Conservation (phyloP, 2,329 filamentous ascomycete species). For the Cadophora gregata region DNA sequence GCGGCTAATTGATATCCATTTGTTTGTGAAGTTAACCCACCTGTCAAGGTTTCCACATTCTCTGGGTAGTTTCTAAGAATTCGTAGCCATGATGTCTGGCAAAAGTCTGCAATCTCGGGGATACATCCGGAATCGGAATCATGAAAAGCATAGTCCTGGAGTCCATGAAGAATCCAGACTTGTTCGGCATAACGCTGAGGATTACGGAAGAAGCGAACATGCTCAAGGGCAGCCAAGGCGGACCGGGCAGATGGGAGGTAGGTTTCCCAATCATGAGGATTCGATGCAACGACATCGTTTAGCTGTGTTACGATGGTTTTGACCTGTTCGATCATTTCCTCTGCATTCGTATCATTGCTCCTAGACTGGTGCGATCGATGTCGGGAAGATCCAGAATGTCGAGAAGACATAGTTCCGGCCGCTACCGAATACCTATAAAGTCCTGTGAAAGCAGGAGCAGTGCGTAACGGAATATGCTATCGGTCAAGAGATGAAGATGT, state of each 20-base stretch:
- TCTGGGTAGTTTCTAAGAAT: conserved; percentile 52
- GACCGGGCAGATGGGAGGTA: conserved; percentile 48
- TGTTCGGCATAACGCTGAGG: conserved; percentile 47
- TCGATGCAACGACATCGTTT: conserved; percentile 37
- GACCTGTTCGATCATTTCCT: conserved; percentile 40
- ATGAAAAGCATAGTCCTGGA: conserved; percentile 56
- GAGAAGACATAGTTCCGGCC: conserved; percentile 27
- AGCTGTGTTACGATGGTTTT: conserved; percentile 39
- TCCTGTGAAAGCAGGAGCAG: neutral
- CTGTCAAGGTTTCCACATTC: conserved; percentile 50
- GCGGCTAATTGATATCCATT: neutral
- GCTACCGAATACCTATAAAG: conserved; percentile 21
- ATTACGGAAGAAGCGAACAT: conserved; percentile 47
- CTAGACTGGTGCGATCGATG: conserved; percentile 33
- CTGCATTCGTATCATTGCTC: conserved; percentile 27
- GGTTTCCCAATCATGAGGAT: conserved; percentile 41
- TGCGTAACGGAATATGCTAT: neutral
- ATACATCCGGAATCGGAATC: conserved; percentile 54
- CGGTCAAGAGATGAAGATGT: neutral
- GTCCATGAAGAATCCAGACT: conserved; percentile 49
- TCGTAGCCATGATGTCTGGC: conserved; percentile 53
- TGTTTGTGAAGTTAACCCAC: conserved; percentile 41
- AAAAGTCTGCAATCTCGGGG: conserved; percentile 55
- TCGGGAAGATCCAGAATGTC: conserved; percentile 38
- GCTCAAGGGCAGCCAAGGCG: conserved; percentile 48